These are phyloP conservation scores for Fraxinus ornus DNA, from an alignment of 305 asterid genomes.

Conservation along the genomic window DNA sequence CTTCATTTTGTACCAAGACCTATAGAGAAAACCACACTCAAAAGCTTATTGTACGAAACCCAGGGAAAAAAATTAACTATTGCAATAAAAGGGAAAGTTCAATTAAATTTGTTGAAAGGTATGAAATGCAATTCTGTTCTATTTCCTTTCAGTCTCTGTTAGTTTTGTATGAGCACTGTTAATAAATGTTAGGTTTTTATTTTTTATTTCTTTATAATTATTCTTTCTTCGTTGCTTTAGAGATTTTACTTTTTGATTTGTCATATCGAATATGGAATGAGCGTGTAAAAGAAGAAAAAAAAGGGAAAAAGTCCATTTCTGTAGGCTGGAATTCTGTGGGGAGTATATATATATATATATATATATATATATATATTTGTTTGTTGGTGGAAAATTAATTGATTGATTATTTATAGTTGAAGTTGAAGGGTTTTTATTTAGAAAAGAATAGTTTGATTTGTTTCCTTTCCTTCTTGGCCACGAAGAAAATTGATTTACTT, in stretches of 20 bases:
- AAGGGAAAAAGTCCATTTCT: not conserved
- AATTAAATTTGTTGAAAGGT: slow-evolving; percentile 37
- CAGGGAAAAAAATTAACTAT: not conserved
- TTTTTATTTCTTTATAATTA: not conserved
- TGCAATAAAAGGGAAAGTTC: slow-evolving; percentile 8
- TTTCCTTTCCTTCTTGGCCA: slow-evolving; percentile 15
- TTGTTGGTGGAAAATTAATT: no score
- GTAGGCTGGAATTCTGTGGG: not conserved
- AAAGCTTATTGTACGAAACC: not conserved
- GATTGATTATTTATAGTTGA: no score
- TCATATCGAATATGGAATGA: not conserved
- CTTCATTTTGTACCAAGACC: not conserved
- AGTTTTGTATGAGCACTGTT: not conserved
- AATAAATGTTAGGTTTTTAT: slow-evolving; percentile 17
- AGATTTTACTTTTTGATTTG: not conserved
- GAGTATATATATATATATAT: no score
- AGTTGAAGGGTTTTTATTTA: no score
- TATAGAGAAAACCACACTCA: not conserved
- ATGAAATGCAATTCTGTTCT: not conserved
- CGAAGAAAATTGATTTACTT: not conserved
- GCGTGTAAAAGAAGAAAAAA: not conserved
- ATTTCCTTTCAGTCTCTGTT: not conserved
- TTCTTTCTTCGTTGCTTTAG: not conserved
- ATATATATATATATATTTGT: no score
- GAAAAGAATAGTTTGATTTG: not conserved